phyloP scores from a whole-genome alignment of 768 basidiomycete genomes.

The Nidularia sp. region DNA sequence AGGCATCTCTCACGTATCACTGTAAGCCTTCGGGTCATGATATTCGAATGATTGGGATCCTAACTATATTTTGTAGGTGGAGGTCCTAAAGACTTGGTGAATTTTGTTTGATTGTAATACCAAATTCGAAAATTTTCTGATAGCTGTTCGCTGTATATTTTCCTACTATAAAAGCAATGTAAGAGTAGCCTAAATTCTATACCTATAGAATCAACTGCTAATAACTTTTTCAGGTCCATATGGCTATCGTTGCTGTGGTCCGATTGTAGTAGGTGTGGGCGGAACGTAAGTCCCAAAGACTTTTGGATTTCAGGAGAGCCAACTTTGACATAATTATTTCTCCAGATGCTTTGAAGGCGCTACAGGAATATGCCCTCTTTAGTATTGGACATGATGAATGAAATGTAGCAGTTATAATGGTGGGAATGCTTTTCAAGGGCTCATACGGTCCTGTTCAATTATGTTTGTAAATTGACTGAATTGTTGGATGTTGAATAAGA shows the following conservation, averaged over 20 bases:
- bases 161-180: not conserved
- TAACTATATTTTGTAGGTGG: too few relatives aligned
- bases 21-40: not conserved
- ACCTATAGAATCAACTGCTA: not conserved
- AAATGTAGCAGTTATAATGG: too few relatives aligned
- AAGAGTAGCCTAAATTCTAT: not conserved
- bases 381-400: not conserved
- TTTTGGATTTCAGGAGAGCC: not conserved
- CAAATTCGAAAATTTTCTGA: not conserved
- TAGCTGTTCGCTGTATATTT: not conserved
- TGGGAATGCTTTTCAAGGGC: too few relatives aligned
- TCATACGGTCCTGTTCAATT: too few relatives aligned
- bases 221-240: slow-evolving; percentile 2
- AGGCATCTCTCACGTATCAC: not conserved
- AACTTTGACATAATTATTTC: not conserved
- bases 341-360: slow-evolving; percentile 3
- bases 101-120: not conserved
- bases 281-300: slow-evolving; percentile 3
- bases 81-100: not conserved
- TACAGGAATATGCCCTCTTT: slow-evolving; percentile 6
- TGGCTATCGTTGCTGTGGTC: slow-evolving; percentile 6
- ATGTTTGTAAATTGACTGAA: too few relatives aligned
- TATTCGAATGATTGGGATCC: too few relatives aligned
- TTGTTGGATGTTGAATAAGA: too few relatives aligned
- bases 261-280: not conserved